Evolutionary conservation across 371 early-diverging fungal species (phyloP).

Genomic region (Amoeboaphelidium occidentale): DNA sequence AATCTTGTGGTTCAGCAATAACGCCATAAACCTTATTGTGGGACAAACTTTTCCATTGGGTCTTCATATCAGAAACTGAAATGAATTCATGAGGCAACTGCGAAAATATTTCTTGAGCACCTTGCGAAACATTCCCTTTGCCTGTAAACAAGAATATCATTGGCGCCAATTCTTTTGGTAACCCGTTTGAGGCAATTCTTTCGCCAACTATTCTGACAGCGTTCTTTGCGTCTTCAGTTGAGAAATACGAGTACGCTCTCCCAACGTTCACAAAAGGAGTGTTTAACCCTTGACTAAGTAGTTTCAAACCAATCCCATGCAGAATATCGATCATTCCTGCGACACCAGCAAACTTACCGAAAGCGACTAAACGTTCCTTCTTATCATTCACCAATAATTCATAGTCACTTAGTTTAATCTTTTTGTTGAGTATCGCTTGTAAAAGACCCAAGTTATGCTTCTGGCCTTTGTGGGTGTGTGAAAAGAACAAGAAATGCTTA

Average conservation of each 20-base stretch:
- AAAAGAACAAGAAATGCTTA: slow-evolving; percentile 83
- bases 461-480: slow-evolving; percentile 93
- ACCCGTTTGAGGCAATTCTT: slow-evolving; percentile 52
- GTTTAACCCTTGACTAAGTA: slow-evolving; percentile 71
- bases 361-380: slow-evolving; percentile 56
- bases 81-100: slow-evolving; percentile 76
- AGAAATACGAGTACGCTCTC: slow-evolving; percentile 64
- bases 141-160: slow-evolving; percentile 77
- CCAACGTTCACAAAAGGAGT: slow-evolving; percentile 75
- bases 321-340: slow-evolving; percentile 81
- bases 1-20: slow-evolving; percentile 50
- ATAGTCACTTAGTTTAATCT: slow-evolving; percentile 77
- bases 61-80: slow-evolving; percentile 44
- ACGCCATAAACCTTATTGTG: slow-evolving; percentile 42
- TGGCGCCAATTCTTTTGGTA: slow-evolving; percentile 67
- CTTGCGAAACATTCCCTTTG: slow-evolving; percentile 67
- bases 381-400: slow-evolving; percentile 65
- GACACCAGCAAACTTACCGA: slow-evolving; percentile 81
- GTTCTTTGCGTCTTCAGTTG: slow-evolving; percentile 43
- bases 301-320: slow-evolving; percentile 70
- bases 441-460: slow-evolving; percentile 43
- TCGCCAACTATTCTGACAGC: slow-evolving; percentile 50
- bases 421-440: slow-evolving; percentile 8
- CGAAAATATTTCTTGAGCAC: slow-evolving; percentile 70
- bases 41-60: slow-evolving; percentile 30